A percentile compares a stretch with the other conserved stretches of the same genome.
Evolutionary conservation across 768 basidiomycete genomes (phyloP).

Genomic region (Saitozyma podzolica): DNA sequence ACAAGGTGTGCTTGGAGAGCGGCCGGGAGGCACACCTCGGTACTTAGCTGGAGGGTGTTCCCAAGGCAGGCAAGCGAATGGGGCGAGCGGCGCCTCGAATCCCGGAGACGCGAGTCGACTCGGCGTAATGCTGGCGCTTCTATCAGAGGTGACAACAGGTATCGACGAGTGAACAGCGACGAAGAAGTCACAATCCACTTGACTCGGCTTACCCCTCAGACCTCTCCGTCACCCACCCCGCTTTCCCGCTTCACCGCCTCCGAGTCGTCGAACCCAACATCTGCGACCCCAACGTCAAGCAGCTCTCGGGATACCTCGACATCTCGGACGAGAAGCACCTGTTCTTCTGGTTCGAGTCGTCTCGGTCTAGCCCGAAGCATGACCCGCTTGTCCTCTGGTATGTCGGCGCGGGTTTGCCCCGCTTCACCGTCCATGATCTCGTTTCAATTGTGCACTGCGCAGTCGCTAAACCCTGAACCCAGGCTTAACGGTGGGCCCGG

Average conservation of each 20-base stretch:
- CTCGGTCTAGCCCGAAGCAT: conserved; percentile 67
- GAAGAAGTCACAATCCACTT: background rate
- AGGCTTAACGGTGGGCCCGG: conserved; percentile 35
- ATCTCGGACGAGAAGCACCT: conserved; percentile 75
- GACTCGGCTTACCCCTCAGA: conserved; percentile 23
- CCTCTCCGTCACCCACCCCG: conserved; percentile 47
- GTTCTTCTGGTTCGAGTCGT: conserved; percentile 88
- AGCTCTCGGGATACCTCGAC: conserved; percentile 81
- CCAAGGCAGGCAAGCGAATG: no score
- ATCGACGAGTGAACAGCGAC: background rate
- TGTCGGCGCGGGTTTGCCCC: background rate
- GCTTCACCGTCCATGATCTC: no score
- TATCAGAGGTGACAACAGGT: no score
- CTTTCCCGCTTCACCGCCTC: conserved; percentile 48
- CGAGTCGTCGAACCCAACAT: conserved; percentile 59
- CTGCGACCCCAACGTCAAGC: conserved; percentile 77
- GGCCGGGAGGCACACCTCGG: no score
- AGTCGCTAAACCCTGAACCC: no score
- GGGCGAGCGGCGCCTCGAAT: no score
- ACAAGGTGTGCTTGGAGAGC: no score
- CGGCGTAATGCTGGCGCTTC: no score
- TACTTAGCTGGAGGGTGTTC: no score
- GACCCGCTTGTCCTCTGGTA: conserved; percentile 85
- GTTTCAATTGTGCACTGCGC: no score
- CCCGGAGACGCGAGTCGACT: no score